Base-by-base conservation (phyloP, 441 rosid species). In the Hypseocharis bilobata region DNA sequence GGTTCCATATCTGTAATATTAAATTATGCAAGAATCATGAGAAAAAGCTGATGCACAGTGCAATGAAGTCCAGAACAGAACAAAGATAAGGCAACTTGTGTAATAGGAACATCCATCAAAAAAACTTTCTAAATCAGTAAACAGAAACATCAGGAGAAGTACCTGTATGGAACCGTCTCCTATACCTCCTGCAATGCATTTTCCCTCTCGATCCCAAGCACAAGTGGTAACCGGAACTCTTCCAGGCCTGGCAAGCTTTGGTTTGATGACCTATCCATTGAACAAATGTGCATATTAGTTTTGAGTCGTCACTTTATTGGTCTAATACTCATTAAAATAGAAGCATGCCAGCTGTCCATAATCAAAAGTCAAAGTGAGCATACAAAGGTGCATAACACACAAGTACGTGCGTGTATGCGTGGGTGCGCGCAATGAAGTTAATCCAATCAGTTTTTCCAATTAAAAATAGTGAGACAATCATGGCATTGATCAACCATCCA, bases 141-240 rank as follows among this genome's bases (percentile, higher is more conserved):
- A 44, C 28, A 34, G 7, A 17, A 54, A 57, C 13, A 72, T 22
- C 19, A 72, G 69, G 7, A 75, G 67, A 65, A 57, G 51, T 60
- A 92, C 98, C 96, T 91, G 99, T 75, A 93, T 75, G 38, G 97
- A 91, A 57, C 96, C 97, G 82, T 88, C 97, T 23, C 97, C 99
- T 52, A 88, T 74, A 54, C 88, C 97, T 70, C 96, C 99, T 0
- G 89, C 90, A 30, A 93, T 86, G 74, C 85, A 75, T 73, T 93
- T 91, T 66, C 99, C 99, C 13, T 88, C 96, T 72, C 73, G 78
- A 74, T 88, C 92, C 99, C 99, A 91, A 67, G 93, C 81, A 82
- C 97, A 91, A 25, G 97, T 83, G 34, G 95, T 87, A 73, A 93
- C 96, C 0, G 92, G 90, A 78, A 88, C 81, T 75, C 99, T 88